Evolutionary conservation across 2,329 filamentous ascomycete species (phyloP), one percentile per base, ranked within the genome.

Genomic region (Fusarium illudens): DNA sequence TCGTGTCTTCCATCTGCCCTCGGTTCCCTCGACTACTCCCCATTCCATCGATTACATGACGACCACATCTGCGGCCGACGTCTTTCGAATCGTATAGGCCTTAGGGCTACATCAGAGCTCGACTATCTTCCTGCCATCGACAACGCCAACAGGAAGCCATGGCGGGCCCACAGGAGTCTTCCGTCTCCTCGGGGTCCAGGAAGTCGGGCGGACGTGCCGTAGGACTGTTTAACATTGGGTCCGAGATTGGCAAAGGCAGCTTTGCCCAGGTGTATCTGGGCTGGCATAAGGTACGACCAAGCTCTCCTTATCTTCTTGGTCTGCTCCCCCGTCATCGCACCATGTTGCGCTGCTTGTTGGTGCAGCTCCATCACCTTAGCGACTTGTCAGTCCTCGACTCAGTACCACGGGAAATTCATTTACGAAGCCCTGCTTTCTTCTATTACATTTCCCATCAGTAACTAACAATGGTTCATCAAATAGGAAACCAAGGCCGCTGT

Each of bases 191-290:
- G 52, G 74, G 75, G 72, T 77, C 79, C 55, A 75, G 73, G 68
- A 77, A 70, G 72, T 75, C 75, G 64, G 73, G 75, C 67, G 73
- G 77, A 42, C 75, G 75, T 48, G 74, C 71, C 65, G 78, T 96
- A 74, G 93, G 94, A 71, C 89, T 91, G 75, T 97, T 96, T 80
- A 87, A 87, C 74, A 90, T 95, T 75, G 88, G 94, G 73, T 90
- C 92, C 72, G 93, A 97, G 82, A 97, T 98, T 78, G 96, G 96
- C 68, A 96, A 96, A 82, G 96, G 96, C 67, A 98, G 96, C 83
- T 99, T 98, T 84, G 96, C 96, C 70, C 94, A 94, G 71, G 96
- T 99, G 71, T 98, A 96, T 79, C 89, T 92, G 78, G 94, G 92
- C 68, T 89, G 90, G 73, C 92, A 96, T 81, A 91, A 91, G 82